Evolutionary conservation across 2,329 filamentous ascomycete genomes (phyloP), one percentile per base, ranked within the genome.

Genomic region (Exophiala viscosa): DNA sequence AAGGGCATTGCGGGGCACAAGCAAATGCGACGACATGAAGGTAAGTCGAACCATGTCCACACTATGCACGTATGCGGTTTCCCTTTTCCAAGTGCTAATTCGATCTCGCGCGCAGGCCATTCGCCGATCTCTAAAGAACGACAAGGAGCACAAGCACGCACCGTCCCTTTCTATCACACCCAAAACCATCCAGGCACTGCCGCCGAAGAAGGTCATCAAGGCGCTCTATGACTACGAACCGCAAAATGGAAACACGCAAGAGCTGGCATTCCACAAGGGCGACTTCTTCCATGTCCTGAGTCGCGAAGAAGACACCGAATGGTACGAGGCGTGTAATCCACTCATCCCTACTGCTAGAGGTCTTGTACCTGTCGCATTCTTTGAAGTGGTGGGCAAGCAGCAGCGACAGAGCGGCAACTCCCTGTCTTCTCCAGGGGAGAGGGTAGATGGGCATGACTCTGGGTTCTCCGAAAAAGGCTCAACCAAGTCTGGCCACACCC

Each of bases 321-420:
- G 93, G 92, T 99, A 96, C 79, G 93, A 97, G 73, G 93, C 92
- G 50, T 97, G 90, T 78, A 99, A 99, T 69, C 93, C 93, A 55
- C 82, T 88, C 45, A 78, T 96, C 60, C 90, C 88, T 65, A 87
- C 87, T 72, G 89, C 90, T 45, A 85, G 90, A 61, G 93, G 93
- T 57, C 81, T 99, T 55, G 93, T 99, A 40, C 93, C 93, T 6
- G 93, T 96, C 52, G 83, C 86, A 52, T 96, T 90, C 73, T 99
- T 99, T 72, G 90, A 97, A 70, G 82, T 86, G 35, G 82, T 99
- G 44, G 91, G 90, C 60, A 92, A 93, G 74, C 95, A 88, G 60
- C 91, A 95, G 72, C 81, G 92, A 69, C 88, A 96, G 70, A 96
- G 90, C 72, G 84, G 80, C 50, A 84, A 85, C 62, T 89, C 86